Base-by-base conservation (phyloP, 306 rosid genomes). In the Quercus robur region DNA sequence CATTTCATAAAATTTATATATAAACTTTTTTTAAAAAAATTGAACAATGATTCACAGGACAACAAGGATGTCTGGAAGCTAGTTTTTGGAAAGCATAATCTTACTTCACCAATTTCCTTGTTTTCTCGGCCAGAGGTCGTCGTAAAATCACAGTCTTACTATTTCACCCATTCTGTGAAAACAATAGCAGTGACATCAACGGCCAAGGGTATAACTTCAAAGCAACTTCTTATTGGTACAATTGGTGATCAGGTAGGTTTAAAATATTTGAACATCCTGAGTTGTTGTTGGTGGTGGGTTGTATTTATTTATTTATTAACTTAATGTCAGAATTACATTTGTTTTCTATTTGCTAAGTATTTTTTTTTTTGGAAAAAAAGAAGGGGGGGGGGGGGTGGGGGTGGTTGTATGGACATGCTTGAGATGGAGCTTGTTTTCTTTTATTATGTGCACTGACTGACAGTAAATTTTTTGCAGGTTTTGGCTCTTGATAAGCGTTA, bases 51-150 rank as follows among this genome's bases (percentile, higher is more conserved):
- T 84, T 66, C 58, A 69, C 91, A 96, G 99, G 99, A 88, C 73
- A 96, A 86, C 78, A 96, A 90, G 81, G 98, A 93, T 86, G 86
- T 96, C 56, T 93, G 90, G 99, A 96, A 86, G 89, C 90, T 91
- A 82, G 87, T 96, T 88, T 90, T 96, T 55, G 98, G 99, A 78
- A 96, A 93, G 89, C 99, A 96, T 87, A 96, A 96, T 75, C 99
- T 96, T 73, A 90, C 98, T 59, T 87, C 97, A 0, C 99, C 98
- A 63, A 76, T 93, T 67, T 90, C 98, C 62, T 91, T 90, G 57
- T 96, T 93, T 78, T 91, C 97, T 76, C 97, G 97, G 62, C 97
- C 94, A 20, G 99, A 91, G 88, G 76, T 93, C 70, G 68, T 85
- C 75, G 76, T 94, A 6, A 96, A 91, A 84, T 93, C 94, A 25